Percentiles rank a stretch among this genome's conserved stretches.
phyloP scores from a whole-genome alignment of 257 asterid genomes.

The Catharanthus roseus region DNA sequence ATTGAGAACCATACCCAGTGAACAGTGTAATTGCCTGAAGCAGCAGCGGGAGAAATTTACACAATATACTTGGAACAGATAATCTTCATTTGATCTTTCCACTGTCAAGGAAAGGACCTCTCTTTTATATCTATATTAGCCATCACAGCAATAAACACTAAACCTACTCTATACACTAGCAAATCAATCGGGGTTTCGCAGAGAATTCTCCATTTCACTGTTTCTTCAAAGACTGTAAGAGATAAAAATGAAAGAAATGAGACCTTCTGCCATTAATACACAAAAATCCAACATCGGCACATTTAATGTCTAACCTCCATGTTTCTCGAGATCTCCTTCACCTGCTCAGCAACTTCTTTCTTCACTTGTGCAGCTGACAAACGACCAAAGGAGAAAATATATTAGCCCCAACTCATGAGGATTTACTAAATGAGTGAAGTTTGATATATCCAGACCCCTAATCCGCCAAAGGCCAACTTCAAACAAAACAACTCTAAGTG shows the following conservation, averaged over 20 bases:
- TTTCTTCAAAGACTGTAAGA: conserved; percentile 55
- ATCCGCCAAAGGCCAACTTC: neutral
- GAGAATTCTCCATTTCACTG: conserved; percentile 23
- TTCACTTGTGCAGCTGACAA: conserved; percentile 56
- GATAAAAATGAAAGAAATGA: neutral
- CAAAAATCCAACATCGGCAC: neutral
- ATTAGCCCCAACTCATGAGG: neutral
- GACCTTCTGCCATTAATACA: neutral
- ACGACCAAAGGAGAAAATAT: neutral
- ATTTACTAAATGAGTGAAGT: neutral
- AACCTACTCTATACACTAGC: neutral
- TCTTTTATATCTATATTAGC: neutral
- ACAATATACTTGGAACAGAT: neutral
- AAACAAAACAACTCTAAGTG: neutral
- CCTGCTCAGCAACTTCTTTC: conserved; percentile 49
- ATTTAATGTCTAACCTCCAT: conserved; percentile 33
- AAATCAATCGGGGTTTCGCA: neutral
- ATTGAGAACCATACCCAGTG: no score
- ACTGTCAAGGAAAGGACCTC: no score
- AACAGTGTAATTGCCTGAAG: no score
- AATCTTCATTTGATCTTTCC: neutral
- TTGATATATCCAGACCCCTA: no score
- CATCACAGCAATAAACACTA: neutral
- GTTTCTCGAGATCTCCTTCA: conserved; percentile 47
- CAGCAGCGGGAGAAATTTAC: neutral